These are phyloP conservation scores for Prunus padus DNA, from an alignment of 306 rosid genomes.

Conservation along the genomic window DNA sequence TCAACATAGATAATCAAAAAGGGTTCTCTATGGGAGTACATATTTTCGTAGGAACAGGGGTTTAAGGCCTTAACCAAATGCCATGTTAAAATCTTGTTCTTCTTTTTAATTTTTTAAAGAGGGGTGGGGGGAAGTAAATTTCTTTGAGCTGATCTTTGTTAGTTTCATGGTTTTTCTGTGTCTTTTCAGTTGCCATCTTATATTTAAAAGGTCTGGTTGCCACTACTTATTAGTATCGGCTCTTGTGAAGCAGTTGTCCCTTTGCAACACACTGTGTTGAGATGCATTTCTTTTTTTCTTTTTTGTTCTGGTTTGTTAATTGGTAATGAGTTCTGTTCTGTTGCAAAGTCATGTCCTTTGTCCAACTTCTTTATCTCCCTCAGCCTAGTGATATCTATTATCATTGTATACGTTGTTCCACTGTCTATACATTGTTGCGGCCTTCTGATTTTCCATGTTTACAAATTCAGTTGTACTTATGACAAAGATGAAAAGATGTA, in stretches of 20 bases:
- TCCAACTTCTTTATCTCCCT: background rate
- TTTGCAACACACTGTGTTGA: background rate
- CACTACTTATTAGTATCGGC: background rate
- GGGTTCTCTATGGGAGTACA: background rate
- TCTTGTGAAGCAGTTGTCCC: background rate
- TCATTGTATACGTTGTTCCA: background rate
- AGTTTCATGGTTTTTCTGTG: background rate
- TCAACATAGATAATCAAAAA: background rate
- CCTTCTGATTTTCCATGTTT: background rate
- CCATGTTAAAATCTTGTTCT: background rate
- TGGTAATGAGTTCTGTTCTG: background rate
- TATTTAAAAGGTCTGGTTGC: background rate
- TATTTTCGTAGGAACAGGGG: background rate
- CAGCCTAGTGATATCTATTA: background rate
- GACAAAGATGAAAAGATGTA: background rate
- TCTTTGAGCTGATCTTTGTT: background rate
- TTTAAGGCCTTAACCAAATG: background rate
- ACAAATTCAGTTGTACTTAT: background rate
- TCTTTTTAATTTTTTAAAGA: background rate
- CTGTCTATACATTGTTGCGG: background rate
- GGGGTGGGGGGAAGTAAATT: background rate
- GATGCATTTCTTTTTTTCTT: background rate
- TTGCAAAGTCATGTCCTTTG: background rate
- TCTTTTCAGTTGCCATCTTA: background rate
- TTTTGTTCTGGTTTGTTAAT: background rate